Evolutionary conservation across 1,139 yeast species (phyloP).

Genomic region (Lodderomyces metapsilosis): DNA sequence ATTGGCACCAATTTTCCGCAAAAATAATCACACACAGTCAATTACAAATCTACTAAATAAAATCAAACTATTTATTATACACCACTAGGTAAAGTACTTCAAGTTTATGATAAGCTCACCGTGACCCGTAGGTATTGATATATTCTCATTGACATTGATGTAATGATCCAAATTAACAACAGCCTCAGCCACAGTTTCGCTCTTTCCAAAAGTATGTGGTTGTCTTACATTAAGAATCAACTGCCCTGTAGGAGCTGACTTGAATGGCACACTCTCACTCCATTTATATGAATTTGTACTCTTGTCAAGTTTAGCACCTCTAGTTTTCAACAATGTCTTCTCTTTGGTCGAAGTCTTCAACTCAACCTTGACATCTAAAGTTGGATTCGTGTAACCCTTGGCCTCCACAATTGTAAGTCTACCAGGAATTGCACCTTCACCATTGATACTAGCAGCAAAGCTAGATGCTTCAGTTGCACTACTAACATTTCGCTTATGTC

Average conservation of each 20-base stretch:
- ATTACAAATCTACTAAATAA: no score
- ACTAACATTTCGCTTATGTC: slow-evolving; percentile 29
- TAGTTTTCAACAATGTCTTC: slow-evolving; percentile 66
- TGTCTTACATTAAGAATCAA: slow-evolving; percentile 61
- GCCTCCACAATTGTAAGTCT: slow-evolving; percentile 49
- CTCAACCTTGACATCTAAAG: slow-evolving; percentile 50
- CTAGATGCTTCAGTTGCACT: slow-evolving; percentile 27
- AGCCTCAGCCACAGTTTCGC: slow-evolving; percentile 60
- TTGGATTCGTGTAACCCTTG: slow-evolving; percentile 27
- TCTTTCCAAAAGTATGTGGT: slow-evolving; percentile 75
- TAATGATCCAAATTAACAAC: slow-evolving; percentile 39
- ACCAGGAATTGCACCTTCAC: slow-evolving; percentile 50
- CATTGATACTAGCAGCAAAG: slow-evolving; percentile 39
- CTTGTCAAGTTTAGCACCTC: slow-evolving; percentile 51
- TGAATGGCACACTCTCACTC: slow-evolving; percentile 69
- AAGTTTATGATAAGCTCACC: slow-evolving; percentile 34
- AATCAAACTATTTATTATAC: no score
- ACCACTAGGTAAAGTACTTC: slow-evolving; percentile 20
- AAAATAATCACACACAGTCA: neutral
- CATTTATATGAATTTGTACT: slow-evolving; percentile 47
- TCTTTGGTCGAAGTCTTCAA: slow-evolving; percentile 51
- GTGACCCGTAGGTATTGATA: slow-evolving; percentile 25
- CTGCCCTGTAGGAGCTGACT: slow-evolving; percentile 58
- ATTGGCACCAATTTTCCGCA: neutral
- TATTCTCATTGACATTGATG: slow-evolving; percentile 30